These are phyloP conservation scores for Pseudocercospora crystallina DNA, from an alignment of 2,329 filamentous ascomycete genomes.

Conservation along the genomic window DNA sequence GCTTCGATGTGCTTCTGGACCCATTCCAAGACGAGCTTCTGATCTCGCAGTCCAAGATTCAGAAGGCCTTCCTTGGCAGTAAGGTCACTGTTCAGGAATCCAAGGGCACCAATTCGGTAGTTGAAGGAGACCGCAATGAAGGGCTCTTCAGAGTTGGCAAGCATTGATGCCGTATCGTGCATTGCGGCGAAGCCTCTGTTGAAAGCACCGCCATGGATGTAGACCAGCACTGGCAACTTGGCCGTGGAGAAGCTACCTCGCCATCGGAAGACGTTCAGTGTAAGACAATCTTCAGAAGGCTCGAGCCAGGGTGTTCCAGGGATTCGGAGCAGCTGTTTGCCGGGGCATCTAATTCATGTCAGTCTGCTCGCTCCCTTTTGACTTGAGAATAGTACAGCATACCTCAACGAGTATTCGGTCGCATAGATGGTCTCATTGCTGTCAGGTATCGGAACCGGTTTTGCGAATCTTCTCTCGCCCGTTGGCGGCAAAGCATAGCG, in stretches of 20 bases:
- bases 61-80: slow-evolving; percentile 55
- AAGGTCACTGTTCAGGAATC: slow-evolving; percentile 61
- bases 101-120: slow-evolving; percentile 65
- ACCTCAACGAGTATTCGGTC: slow-evolving; percentile 28
- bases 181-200: slow-evolving; percentile 48
- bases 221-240: slow-evolving; percentile 57
- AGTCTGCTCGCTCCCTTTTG: background rate
- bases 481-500: slow-evolving; percentile 45
- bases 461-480: slow-evolving; percentile 55
- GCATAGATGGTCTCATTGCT: slow-evolving; percentile 38
- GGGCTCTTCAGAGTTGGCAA: slow-evolving; percentile 51
- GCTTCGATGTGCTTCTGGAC: slow-evolving; percentile 40
- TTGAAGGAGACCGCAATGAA: slow-evolving; percentile 60
- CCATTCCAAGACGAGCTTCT: slow-evolving; percentile 46
- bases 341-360: slow-evolving; percentile 25
- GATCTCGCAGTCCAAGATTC: slow-evolving; percentile 42
- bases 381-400: too few species aligned
- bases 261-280: slow-evolving; percentile 58
- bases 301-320: slow-evolving; percentile 25
- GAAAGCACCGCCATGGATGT: slow-evolving; percentile 65
- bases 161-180: slow-evolving; percentile 55
- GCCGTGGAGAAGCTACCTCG: slow-evolving; percentile 33
- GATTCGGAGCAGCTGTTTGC: slow-evolving; percentile 27
- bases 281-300: slow-evolving; percentile 56
- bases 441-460: slow-evolving; percentile 43